phyloP scores from a whole-genome alignment of 2,329 filamentous ascomycete species.

The Exophiala sp. region DNA sequence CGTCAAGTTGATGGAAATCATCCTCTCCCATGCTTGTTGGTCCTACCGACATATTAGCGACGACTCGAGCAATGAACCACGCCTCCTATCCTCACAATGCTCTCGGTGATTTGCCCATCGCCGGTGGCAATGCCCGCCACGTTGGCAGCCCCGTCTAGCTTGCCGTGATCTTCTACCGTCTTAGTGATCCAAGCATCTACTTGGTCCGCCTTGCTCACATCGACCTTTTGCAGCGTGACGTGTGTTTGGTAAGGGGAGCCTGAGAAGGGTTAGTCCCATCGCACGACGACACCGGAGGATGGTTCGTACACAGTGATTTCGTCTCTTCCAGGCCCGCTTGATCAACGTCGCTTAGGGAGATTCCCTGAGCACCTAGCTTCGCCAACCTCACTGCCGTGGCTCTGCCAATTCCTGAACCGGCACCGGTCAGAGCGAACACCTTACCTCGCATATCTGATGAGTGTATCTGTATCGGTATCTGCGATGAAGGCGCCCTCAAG shows the following conservation, averaged over 20 bases:
- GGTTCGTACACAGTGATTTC: slow-evolving; percentile 3
- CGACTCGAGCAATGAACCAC: background rate
- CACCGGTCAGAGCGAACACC: slow-evolving; percentile 47
- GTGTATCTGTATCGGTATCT: too few relatives aligned
- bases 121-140: slow-evolving; percentile 19
- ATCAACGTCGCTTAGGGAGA: slow-evolving; percentile 11
- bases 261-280: background rate
- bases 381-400: slow-evolving; percentile 36
- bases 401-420: slow-evolving; percentile 48
- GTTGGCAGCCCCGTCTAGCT: slow-evolving; percentile 22
- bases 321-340: slow-evolving; percentile 8
- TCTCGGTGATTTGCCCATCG: slow-evolving; percentile 8
- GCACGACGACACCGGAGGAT: background rate
- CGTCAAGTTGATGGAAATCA: slow-evolving; percentile 38
- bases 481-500: too few relatives aligned
- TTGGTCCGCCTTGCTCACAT: slow-evolving; percentile 12
- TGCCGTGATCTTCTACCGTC: slow-evolving; percentile 8
- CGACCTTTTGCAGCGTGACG: slow-evolving; percentile 9
- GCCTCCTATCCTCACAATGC: slow-evolving; percentile 3
- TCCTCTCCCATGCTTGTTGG: slow-evolving; percentile 12
- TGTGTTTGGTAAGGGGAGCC: background rate
- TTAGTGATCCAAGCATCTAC: slow-evolving; percentile 20
- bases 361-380: slow-evolving; percentile 1
- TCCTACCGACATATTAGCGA: slow-evolving; percentile 2
- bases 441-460: slow-evolving; percentile 35